phyloP scores from a whole-genome alignment of 345 rosid species.

The Rhodamnia rubescens region DNA sequence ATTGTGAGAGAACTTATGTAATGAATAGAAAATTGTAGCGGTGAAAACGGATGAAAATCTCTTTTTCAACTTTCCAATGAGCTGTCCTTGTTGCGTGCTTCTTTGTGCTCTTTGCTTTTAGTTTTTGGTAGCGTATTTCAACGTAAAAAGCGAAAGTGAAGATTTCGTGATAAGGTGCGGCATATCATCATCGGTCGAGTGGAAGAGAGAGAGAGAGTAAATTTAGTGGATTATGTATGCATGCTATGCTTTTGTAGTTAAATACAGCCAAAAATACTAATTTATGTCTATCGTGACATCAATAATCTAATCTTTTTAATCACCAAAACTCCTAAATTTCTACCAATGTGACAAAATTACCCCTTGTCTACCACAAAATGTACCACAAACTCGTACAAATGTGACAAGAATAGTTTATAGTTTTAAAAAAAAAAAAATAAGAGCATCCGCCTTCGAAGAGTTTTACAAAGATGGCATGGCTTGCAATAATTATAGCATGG shows the following conservation, averaged over 20 bases:
- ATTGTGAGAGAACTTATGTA: not conserved
- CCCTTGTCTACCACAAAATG: not conserved
- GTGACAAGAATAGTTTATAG: not conserved
- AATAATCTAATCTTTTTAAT: not conserved
- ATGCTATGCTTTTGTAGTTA: too few relatives aligned
- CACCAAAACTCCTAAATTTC: not conserved
- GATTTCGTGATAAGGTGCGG: not conserved
- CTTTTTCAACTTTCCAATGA: not conserved
- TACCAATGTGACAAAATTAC: not conserved
- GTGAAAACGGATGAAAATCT: not conserved
- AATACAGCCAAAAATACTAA: too few relatives aligned
- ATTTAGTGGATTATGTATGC: not conserved
- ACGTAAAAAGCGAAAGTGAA: not conserved
- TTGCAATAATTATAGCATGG: too few relatives aligned
- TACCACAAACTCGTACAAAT: not conserved
- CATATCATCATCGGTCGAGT: not conserved
- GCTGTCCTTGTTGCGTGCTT: not conserved
- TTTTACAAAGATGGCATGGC: too few relatives aligned
- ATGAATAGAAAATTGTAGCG: not conserved
- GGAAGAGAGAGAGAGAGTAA: not conserved
- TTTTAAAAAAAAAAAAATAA: too few relatives aligned
- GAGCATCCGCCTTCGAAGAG: too few relatives aligned
- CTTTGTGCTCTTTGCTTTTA: not conserved
- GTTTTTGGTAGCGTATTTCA: not conserved
- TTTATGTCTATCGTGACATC: too few relatives aligned